These are phyloP conservation scores for Termitomyces sp. DNA, from an alignment of 768 basidiomycete genomes.

Conservation along the genomic window DNA sequence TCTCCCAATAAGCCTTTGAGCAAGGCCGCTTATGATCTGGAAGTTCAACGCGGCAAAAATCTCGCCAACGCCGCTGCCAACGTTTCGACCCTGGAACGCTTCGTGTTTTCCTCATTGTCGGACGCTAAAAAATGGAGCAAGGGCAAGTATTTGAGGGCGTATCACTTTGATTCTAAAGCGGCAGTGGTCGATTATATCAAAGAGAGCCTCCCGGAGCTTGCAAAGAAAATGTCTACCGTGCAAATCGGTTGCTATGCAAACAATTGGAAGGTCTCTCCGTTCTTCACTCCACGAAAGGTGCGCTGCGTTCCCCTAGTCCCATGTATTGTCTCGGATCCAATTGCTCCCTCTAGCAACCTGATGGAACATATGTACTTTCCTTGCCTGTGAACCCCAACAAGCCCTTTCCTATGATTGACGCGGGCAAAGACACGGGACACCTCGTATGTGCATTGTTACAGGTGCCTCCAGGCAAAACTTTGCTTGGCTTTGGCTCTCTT, in stretches of 20 bases:
- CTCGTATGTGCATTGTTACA: slow-evolving; percentile 1
- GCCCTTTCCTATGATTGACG: slow-evolving; percentile 3
- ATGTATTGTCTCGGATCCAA: too few species aligned
- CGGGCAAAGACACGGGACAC: slow-evolving; percentile 1
- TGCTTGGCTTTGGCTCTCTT: slow-evolving; percentile 6
- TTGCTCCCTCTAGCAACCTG: neutral
- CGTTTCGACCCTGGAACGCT: neutral
- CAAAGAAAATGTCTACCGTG: slow-evolving; percentile 3
- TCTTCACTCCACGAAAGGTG: neutral
- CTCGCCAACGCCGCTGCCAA: slow-evolving; percentile 2
- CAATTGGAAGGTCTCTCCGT: neutral
- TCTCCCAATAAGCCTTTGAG: neutral
- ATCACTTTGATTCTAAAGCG: slow-evolving; percentile 4
- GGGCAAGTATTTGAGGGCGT: neutral
- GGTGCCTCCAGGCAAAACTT: neutral
- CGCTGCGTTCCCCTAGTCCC: neutral
- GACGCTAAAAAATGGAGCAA: neutral
- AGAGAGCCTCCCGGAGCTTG: neutral
- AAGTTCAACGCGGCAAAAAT: slow-evolving; percentile 3
- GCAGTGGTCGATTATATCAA: slow-evolving; percentile 1
- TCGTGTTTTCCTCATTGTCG: neutral
- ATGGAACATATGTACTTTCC: slow-evolving; percentile 1
- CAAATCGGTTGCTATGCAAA: neutral
- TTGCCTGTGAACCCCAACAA: neutral
- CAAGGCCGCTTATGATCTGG: neutral